Conservation (phyloP, 306 rosid genomes). For the Prunus mongolica region DNA sequence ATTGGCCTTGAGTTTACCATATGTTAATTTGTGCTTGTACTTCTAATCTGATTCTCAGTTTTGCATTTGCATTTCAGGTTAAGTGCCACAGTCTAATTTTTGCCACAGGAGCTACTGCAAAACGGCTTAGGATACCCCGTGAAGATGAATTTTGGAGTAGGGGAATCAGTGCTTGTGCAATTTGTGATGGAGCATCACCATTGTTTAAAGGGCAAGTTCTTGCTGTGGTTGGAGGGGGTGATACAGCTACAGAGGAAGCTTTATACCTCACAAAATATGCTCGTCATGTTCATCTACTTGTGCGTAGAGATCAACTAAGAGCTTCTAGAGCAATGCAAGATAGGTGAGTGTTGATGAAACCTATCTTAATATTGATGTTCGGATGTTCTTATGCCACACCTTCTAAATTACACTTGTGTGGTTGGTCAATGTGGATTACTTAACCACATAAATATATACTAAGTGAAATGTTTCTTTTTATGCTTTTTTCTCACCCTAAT, state of each 20-base stretch:
- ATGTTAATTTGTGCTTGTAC: neutral
- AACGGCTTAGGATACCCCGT: conserved; percentile 76
- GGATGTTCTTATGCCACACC: conserved; percentile 5
- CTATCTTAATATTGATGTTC: conserved; percentile 11
- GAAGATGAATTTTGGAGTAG: conserved; percentile 99
- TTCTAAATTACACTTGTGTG: conserved; percentile 6
- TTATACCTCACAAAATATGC: conserved; percentile 89
- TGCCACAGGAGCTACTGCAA: conserved; percentile 96
- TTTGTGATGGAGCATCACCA: conserved; percentile 97
- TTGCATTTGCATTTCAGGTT: conserved; percentile 50
- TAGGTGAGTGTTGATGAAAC: conserved; percentile 57
- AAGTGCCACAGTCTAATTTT: conserved; percentile 67
- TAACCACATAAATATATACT: neutral
- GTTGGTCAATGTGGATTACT: neutral
- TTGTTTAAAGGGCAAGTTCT: conserved; percentile 92
- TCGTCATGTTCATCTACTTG: conserved; percentile 85
- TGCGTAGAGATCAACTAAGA: conserved; percentile 75
- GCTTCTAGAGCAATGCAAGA: conserved; percentile 99
- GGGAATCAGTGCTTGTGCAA: conserved; percentile 98
- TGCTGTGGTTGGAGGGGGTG: conserved; percentile 96
- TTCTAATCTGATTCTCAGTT: conserved; percentile 20
- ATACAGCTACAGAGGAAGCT: conserved; percentile 97
- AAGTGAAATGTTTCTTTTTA: neutral
- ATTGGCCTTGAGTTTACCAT: too few relatives aligned
- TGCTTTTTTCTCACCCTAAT: neutral